Evolutionary conservation across 495 filamentous ascomycete genomes (phyloP), one percentile per base, ranked within the genome.

Genomic region (Polyplosphaeria fusca): DNA sequence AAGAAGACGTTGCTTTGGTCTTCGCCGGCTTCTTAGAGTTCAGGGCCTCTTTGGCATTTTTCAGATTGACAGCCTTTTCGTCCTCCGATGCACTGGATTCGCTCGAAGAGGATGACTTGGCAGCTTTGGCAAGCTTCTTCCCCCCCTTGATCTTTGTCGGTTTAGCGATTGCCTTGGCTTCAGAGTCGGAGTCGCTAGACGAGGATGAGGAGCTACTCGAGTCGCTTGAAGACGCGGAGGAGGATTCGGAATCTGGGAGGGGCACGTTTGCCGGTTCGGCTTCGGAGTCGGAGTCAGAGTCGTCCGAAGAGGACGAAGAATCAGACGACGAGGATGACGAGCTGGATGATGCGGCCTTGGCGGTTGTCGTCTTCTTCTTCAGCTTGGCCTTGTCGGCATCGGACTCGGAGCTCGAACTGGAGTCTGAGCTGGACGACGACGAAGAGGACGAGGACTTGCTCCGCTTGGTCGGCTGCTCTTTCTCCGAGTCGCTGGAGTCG

Each of bases 11-110:
- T 12, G 27, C 23, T 47, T 56, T 55, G 9, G 37, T 24, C 25
- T 58, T 59, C 46, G 47, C 56, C 18, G 54, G 41, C 39, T 19
- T 42, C 42, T 61, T 60, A 32, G 41, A 43, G 9, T 46, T 11
- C 13, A 16, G 57, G 19, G 56, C 47, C 39, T 60, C 60, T 13
- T 42, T 32, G 58, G 37, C 40, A 19, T 54, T 18, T 44, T 28
- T 19, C 43, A 23, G 16, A 20, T 63, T 62, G 13, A 60, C 55
- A 23, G 58, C 59, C 14, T 60, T 58, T 20, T 65, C 58, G 20
- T 22, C 37, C 26, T 58, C 61, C 4, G 43, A 55, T 1, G 44
- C 41, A 25, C 50, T 43, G 11, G 62, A 61, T 22, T 56, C 58
- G 38, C 28, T 45, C 4, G 56, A 60, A 18, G 32, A 40, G 12